Conservation (phyloP, 371 early-diverging fungal genomes). For the Actinomortierella ambigua region DNA sequence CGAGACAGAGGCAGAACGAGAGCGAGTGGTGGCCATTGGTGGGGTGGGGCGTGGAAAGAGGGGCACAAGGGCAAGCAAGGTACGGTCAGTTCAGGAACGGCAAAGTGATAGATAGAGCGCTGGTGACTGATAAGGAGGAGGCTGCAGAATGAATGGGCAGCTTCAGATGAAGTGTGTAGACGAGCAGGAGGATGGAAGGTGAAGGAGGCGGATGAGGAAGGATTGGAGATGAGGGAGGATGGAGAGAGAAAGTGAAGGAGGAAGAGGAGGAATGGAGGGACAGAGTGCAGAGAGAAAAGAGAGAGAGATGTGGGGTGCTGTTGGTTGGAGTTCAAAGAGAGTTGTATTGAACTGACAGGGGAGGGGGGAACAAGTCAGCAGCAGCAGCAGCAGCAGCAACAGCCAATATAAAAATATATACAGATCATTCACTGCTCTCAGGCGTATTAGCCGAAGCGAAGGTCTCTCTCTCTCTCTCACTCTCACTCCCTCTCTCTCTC, state of each 20-base stretch:
- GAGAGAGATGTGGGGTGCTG: neutral
- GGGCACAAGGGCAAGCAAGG: no score
- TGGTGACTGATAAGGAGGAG: no score
- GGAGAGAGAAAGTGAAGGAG: neutral
- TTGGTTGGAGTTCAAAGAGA: no score
- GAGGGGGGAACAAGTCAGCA: neutral
- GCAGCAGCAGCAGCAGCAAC: neutral
- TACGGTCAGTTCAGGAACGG: no score
- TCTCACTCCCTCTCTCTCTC: neutral
- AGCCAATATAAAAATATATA: neutral
- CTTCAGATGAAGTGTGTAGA: neutral
- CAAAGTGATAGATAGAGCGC: no score
- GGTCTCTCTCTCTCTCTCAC: neutral
- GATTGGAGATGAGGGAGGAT: neutral
- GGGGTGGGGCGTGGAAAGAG: constrained; percentile 1
- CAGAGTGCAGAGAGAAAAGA: neutral
- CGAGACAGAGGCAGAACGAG: constrained; percentile 34
- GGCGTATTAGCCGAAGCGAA: neutral
- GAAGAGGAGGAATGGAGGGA: neutral
- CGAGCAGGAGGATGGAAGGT: neutral
- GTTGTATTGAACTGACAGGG: neutral
- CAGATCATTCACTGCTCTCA: neutral
- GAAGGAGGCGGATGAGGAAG: neutral
- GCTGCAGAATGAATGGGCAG: neutral
- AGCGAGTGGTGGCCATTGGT: constrained; percentile 10